Evolutionary conservation across 768 basidiomycete species (phyloP), one percentile per base, ranked within the genome.

Genomic region (Russula ochroleuca): DNA sequence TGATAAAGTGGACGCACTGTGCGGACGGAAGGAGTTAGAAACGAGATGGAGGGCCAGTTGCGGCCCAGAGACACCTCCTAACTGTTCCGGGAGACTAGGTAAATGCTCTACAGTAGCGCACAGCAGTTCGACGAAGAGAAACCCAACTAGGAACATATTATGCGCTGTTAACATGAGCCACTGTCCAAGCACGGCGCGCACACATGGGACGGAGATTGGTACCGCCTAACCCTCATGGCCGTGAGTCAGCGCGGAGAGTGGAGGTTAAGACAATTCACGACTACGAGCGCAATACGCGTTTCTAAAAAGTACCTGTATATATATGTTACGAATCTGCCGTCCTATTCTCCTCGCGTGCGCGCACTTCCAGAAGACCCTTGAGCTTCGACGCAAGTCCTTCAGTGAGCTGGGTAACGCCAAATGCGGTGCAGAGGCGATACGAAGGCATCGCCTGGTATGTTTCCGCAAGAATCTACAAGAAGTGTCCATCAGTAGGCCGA

Each of bases 401-500:
- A 0, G 90, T 89, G 55, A 93, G 79, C 62, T 83, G 82, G 1
- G 80, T 78, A 0, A 88, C 74, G 2, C 91, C 92, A 63, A 92
- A 88, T 13, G 81, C 73, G 1, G 92, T 93, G 73, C 87, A 91
- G 19, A 92, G 64, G 21, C 92, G 83, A 72, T 93, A 93, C 8
- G 91, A 80, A 0, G 90, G 90, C 91, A 93, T 92, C 6, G 87
- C 80, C 69, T 88, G 83, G 68, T 92, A 93, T 2, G 90, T 93
- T 31, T 88, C 84, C 0, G 84, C 70, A 11, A 81, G 70, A 37
- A 90, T 86, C 88, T 89, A 68, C 47, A 11, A 19, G n/a, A 47
- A 47, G 43, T 53, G 41, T 61, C 4, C 8, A 10, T 38, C 10
- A 21, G 15, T 55, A 21, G 28, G 21, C 23, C 19, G 35, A 13